Percentiles rank a stretch among this genome's conserved stretches.
phyloP scores from a whole-genome alignment of 441 rosid genomes.

The Jatropha multifida region DNA sequence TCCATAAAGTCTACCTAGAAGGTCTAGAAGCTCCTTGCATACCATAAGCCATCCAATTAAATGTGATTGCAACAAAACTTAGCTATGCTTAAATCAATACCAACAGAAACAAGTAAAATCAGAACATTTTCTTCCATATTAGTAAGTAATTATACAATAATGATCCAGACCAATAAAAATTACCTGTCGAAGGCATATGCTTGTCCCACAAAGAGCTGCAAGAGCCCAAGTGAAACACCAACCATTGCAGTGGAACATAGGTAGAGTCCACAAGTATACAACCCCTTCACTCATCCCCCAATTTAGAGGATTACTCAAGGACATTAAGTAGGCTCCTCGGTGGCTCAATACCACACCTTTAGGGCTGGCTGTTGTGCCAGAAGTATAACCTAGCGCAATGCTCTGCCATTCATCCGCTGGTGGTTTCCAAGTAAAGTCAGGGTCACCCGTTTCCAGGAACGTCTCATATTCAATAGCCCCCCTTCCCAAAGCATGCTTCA shows the following conservation, averaged over 20 bases:
- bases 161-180: slow-evolving; percentile 5
- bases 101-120: slow-evolving; percentile 4
- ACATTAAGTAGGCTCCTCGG: slow-evolving; percentile 85
- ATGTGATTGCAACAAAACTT: background rate
- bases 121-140: slow-evolving; percentile 3
- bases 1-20: background rate
- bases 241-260: slow-evolving; percentile 92
- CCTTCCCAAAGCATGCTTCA: slow-evolving; percentile 51
- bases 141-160: background rate
- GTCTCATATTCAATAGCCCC: slow-evolving; percentile 78
- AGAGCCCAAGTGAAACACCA: slow-evolving; percentile 89
- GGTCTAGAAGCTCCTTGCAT: background rate
- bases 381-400: slow-evolving; percentile 81
- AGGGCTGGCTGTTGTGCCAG: slow-evolving; percentile 93
- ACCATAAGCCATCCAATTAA: background rate
- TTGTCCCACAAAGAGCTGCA: slow-evolving; percentile 72
- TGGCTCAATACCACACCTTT: slow-evolving; percentile 84
- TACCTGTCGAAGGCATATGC: slow-evolving; percentile 90
- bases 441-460: slow-evolving; percentile 66
- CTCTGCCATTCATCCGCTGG: slow-evolving; percentile 94
- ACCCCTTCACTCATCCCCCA: slow-evolving; percentile 86
- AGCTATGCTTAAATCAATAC: background rate
- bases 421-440: slow-evolving; percentile 65
- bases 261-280: slow-evolving; percentile 87
- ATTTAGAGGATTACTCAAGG: slow-evolving; percentile 53